Evolutionary conservation across 2,329 filamentous ascomycete genomes (phyloP), one percentile per base, ranked within the genome.

Genomic region (Akanthomyces lecanii): DNA sequence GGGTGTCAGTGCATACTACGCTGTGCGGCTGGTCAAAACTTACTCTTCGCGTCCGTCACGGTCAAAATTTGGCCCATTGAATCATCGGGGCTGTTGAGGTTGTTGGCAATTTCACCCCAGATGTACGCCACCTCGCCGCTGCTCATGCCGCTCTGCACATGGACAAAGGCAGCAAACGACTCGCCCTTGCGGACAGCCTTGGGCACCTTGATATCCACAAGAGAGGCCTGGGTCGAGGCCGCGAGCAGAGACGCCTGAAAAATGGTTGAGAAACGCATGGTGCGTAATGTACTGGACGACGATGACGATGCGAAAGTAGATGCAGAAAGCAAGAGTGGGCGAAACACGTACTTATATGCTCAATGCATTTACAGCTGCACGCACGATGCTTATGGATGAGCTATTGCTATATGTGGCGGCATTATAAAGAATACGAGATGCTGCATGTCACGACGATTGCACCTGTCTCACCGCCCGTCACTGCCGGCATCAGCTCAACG

Each of bases 111-210:
- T 16, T 61, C 48, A 25, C 58, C 58, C 47, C 47, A 61, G 38
- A 61, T 53, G 48, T 61, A 61, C 6, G 58, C 58, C 12, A 61
- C 58, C 38, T 61, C 58, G 18, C 58, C 58, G 48, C 58, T 61
- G 38, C 58, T 61, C 58, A 52, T 51, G 25, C 18, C 58, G 48
- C 58, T 61, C 48, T 61, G 58, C 16, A 61, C 58, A 36, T 61
- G 58, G 25, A 61, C 58, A 28, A 61, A 50, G 23, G 58, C 58
- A 14, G 58, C 40, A 21, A 61, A 61, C 3, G 45, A 50, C 33
- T 61, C 58, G 45, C 58, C 58, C 40, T 61, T 61, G 38, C 58
- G 58, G 18, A 61, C 38, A 14, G 47, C 58, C 18, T 8, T 52
- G 48, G 58, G 58, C n/a, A 61, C 58, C 28, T 61, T 61, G 48